Evolutionary conservation across 1,139 yeast species (phyloP).

Genomic region (Lodderomyces beijingensis): DNA sequence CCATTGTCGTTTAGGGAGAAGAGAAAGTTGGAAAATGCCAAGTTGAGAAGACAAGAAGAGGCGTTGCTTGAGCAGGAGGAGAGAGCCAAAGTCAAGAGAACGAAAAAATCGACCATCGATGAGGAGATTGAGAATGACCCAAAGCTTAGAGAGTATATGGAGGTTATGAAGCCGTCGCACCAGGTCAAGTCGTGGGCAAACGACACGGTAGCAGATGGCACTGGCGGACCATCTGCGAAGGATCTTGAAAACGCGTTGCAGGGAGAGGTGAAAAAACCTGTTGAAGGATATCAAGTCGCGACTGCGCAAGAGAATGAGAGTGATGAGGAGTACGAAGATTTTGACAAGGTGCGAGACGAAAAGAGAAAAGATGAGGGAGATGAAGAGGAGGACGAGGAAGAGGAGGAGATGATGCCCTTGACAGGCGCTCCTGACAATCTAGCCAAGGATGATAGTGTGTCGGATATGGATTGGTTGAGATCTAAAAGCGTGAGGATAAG

Average conservation of each 20-base stretch:
- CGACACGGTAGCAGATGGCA: conserved; percentile 54
- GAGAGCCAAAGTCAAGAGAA: conserved; percentile 21
- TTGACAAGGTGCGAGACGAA: conserved; percentile 27
- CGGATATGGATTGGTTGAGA: conserved; percentile 89
- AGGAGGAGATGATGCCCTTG: conserved; percentile 16
- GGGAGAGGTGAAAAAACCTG: conserved; percentile 13
- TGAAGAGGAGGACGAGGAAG: conserved; percentile 15
- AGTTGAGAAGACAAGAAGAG: conserved; percentile 53
- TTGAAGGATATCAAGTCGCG: conserved; percentile 19
- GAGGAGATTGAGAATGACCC: conserved; percentile 61
- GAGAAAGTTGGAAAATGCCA: conserved; percentile 50
- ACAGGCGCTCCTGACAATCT: conserved; percentile 16
- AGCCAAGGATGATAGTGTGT: conserved; percentile 51
- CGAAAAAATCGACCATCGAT: conserved; percentile 36
- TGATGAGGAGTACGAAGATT: conserved; percentile 66
- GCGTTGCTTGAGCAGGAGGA: conserved; percentile 43
- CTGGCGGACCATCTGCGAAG: conserved; percentile 47
- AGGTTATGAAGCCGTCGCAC: conserved; percentile 74
- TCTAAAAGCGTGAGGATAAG: conserved; percentile 71
- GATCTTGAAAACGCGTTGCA: conserved; percentile 40
- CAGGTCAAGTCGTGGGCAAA: conserved; percentile 72
- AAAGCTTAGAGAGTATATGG: conserved; percentile 72
- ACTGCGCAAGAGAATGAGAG: conserved; percentile 44
- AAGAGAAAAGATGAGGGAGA: conserved; percentile 19
- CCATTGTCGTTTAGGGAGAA: conserved; percentile 71